A percentile compares a stretch with the other conserved stretches of the same genome.
These are phyloP conservation scores for Vinca minor DNA, from an alignment of 257 asterid genomes.

Conservation along the genomic window DNA sequence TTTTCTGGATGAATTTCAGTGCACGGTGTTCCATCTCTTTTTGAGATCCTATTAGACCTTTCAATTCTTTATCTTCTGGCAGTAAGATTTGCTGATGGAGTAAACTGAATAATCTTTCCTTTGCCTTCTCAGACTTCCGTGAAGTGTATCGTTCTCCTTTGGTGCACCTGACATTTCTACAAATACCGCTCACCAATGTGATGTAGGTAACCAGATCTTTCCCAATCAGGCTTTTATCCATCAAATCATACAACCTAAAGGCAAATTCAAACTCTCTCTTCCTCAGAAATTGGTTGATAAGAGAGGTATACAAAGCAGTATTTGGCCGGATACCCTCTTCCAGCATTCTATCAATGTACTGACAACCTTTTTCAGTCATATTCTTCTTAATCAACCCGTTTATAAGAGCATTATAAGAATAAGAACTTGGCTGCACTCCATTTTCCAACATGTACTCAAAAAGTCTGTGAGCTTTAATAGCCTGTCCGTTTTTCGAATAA, in stretches of 20 bases:
- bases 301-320: conserved; percentile 47
- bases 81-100: conserved; percentile 24
- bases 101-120: conserved; percentile 33
- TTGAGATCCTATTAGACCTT: conserved; percentile 22
- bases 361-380: conserved; percentile 38
- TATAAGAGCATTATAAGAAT: conserved; percentile 51
- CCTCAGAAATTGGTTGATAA: conserved; percentile 46
- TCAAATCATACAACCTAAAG: conserved; percentile 43
- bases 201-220: conserved; percentile 37
- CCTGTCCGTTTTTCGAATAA: conserved; percentile 45
- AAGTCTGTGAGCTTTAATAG: conserved; percentile 30
- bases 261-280: conserved; percentile 44
- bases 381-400: conserved; percentile 49
- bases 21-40: conserved; percentile 31
- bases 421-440: conserved; percentile 37
- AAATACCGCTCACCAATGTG: conserved; percentile 44
- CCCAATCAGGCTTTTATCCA: conserved; percentile 42
- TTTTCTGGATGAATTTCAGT: conserved; percentile 25
- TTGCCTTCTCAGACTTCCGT: conserved; percentile 22
- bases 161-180: conserved; percentile 31
- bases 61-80: conserved; percentile 17
- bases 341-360: conserved; percentile 49
- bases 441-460: conserved; percentile 37
- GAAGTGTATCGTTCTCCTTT: conserved; percentile 28
- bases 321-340: conserved; percentile 51